A percentile compares a stretch with the other conserved stretches of the same genome.
Evolutionary conservation across 2,329 filamentous ascomycete genomes (phyloP).

Genomic region (Verticillium isaacii): DNA sequence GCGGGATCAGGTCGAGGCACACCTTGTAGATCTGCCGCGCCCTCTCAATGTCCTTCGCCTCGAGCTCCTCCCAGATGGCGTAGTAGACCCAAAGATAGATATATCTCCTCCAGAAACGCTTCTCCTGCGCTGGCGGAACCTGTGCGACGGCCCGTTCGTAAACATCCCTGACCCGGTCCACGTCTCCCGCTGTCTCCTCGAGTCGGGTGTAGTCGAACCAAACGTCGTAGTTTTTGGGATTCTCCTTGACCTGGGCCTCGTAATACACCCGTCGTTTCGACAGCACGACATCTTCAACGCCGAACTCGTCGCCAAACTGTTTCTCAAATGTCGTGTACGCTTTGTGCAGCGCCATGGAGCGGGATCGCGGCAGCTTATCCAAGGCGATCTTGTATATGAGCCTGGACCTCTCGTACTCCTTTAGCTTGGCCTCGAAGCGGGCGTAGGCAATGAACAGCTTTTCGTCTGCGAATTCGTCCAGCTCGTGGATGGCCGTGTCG

Average conservation of each 20-base stretch:
- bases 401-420: conserved; percentile 88
- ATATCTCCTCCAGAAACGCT: conserved; percentile 94
- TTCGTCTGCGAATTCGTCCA: conserved; percentile 96
- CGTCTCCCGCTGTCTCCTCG: conserved; percentile 80
- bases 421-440: conserved; percentile 89
- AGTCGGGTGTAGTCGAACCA: conserved; percentile 95
- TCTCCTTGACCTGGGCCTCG: conserved; percentile 90
- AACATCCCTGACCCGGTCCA: conserved; percentile 80
- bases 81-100: conserved; percentile 99
- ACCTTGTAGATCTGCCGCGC: conserved; percentile 88
- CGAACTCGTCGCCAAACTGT: conserved; percentile 89
- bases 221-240: conserved; percentile 91
- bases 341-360: conserved; percentile 80
- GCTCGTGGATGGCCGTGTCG: conserved; percentile 77
- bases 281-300: conserved; percentile 93
- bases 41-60: conserved; percentile 71
- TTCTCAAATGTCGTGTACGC: conserved; percentile 98
- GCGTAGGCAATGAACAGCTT: conserved; percentile 93
- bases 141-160: conserved; percentile 96
- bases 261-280: conserved; percentile 90
- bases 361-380: conserved; percentile 84
- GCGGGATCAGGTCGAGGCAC: conserved; percentile 81
- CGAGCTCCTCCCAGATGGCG: conserved; percentile 89
- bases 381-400: conserved; percentile 97
- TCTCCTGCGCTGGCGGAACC: conserved; percentile 90